Base-by-base conservation (phyloP, 768 basidiomycete genomes). In the Russula sp. region DNA sequence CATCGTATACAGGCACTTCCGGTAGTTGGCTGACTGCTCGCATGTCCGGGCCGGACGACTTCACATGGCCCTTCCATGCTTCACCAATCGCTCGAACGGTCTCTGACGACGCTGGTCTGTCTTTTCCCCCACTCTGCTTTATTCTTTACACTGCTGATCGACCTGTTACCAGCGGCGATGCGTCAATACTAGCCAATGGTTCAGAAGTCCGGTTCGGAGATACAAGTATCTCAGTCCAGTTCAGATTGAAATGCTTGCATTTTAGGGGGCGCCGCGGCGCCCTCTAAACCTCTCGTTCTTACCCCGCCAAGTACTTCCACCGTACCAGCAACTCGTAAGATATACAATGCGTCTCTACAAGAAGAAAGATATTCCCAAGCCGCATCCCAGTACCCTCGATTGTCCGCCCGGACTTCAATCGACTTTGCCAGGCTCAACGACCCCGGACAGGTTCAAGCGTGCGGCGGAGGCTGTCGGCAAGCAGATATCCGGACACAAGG, bases 271-370 rank as follows among this genome's bases (percentile, higher is more conserved):
- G 38, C 1, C 30, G 28, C n/a, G n/a, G n/a, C n/a, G 1, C 30
- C n/a, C n/a, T 24, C 60, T 44, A 22, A 26, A n/a, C n/a, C 32
- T 28, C 22, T 44, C 11, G 54, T 50, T 57, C 64, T 65, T 65
- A 56, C 59, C 22, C 57, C 64, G 51, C 24, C 50, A 57, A 62
- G 34, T 51, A 65, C 59, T 28, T 24, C 51, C 56, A n/a, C 16
- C 51, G 62, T 66, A 55, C 50, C 22, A 66, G 44, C 65, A 53
- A 54, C 28, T 64, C 62, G 62, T 57, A 61, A 61, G 54, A 51
- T 61, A 11, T 61, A 57, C 54, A 32, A 65, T 65, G 64, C 59
- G 64, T 61, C 64, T 65, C 22, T 65, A 65, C 13, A 65, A 65
- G 5, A 59, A 30, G 28, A 61, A 57, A 20, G 55, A 42, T 30